Conservation (phyloP, 2,329 filamentous ascomycete species). For the Cladosporium sp. region DNA sequence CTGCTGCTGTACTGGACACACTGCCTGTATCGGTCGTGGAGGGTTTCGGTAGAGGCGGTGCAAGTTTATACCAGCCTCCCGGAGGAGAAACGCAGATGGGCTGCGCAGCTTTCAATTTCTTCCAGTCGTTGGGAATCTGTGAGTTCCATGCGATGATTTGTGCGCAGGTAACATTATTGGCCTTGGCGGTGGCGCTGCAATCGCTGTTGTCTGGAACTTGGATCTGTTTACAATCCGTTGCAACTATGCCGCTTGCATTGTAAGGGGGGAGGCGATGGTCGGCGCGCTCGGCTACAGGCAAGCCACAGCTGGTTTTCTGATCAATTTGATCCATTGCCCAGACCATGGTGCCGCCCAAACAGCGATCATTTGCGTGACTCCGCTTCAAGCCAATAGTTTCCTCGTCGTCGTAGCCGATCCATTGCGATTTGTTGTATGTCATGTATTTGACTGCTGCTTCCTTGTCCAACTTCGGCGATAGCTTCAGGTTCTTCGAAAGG, state of each 20-base stretch:
- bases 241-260: background rate
- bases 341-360: constrained; percentile 27
- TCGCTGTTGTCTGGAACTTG: background rate
- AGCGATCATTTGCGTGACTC: constrained; percentile 28
- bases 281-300: background rate
- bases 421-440: constrained; percentile 32
- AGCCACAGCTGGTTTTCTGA: background rate
- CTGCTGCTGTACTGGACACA: background rate
- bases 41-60: background rate
- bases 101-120: constrained; percentile 2
- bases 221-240: background rate
- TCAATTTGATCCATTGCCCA: constrained; percentile 22
- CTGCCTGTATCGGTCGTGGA: background rate
- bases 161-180: constrained; percentile 1
- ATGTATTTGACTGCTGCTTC: constrained; percentile 26
- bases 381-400: constrained; percentile 33
- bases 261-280: background rate
- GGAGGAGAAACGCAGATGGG: constrained; percentile 11
- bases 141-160: constrained; percentile 15
- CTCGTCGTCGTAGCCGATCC: constrained; percentile 37
- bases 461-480: constrained; percentile 16
- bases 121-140: constrained; percentile 9
- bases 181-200: background rate
- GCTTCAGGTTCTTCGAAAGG: constrained; percentile 13
- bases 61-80: constrained; percentile 7